Conservation (phyloP, 495 filamentous ascomycete genomes). For the Annulohypoxylon maeteangense region DNA sequence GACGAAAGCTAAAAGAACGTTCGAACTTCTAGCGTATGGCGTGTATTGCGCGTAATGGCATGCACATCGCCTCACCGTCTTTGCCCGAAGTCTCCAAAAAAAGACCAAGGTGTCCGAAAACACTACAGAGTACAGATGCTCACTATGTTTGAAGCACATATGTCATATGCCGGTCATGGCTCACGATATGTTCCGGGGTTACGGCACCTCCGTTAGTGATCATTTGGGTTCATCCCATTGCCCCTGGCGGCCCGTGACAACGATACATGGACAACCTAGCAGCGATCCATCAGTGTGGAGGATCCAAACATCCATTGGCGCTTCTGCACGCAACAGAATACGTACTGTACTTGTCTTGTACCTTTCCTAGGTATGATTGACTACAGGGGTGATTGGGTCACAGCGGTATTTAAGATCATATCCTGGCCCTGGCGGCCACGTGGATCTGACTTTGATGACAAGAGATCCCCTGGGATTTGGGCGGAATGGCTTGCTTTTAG, state of each 20-base stretch:
- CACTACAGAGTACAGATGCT: constrained; percentile 7
- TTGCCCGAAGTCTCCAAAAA: not conserved
- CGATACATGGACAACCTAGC: constrained; percentile 13
- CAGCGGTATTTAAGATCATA: constrained; percentile 53
- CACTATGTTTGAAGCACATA: constrained; percentile 8
- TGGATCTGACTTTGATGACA: constrained; percentile 49
- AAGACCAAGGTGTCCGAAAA: not conserved
- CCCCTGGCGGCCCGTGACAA: constrained; percentile 31
- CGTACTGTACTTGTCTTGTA: constrained; percentile 24
- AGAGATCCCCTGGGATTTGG: constrained; percentile 44
- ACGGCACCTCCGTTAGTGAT: constrained; percentile 33
- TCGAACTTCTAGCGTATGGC: not conserved
- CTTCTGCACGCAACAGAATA: constrained; percentile 34
- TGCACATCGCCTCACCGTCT: constrained; percentile 10
- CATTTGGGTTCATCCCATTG: constrained; percentile 19
- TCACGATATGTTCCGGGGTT: constrained; percentile 35
- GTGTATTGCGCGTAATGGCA: constrained; percentile 15
- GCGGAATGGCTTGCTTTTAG: constrained; percentile 44
- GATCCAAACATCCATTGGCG: constrained; percentile 21
- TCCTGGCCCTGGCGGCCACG: constrained; percentile 58
- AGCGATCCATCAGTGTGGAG: constrained; percentile 34
- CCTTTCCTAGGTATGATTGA: constrained; percentile 27
- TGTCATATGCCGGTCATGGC: constrained; percentile 29
- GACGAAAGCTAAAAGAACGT: constrained; percentile 1
- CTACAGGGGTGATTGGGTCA: constrained; percentile 42